Percentiles rank a stretch among this genome's conserved stretches.
These are phyloP conservation scores for Rhynchospora tenuis DNA, from an alignment of 176 grass and related monocot species.

Conservation along the genomic window DNA sequence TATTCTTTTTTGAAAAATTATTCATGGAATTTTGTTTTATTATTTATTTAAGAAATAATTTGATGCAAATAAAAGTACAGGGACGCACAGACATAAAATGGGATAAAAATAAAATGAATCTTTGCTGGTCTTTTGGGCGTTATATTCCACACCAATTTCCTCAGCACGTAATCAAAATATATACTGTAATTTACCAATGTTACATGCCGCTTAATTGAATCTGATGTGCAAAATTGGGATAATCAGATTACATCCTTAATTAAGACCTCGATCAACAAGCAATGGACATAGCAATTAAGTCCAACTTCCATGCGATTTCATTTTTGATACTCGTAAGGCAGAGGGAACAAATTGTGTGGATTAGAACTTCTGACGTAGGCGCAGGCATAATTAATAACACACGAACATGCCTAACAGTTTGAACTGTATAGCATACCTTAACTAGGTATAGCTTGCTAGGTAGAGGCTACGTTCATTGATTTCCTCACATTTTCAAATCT, in stretches of 20 bases:
- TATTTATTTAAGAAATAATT: neutral
- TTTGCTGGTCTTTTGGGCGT: neutral
- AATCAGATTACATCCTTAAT: neutral
- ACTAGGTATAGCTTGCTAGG: neutral
- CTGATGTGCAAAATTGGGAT: neutral
- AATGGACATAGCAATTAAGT: neutral
- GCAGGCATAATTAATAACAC: neutral
- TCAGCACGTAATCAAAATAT: neutral
- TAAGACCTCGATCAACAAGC: neutral
- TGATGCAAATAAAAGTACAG: neutral
- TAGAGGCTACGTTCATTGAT: neutral
- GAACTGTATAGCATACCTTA: neutral
- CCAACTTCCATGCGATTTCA: neutral
- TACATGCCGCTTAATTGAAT: neutral
- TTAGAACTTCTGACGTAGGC: neutral
- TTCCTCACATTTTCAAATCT: neutral
- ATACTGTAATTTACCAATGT: neutral
- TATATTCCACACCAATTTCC: neutral
- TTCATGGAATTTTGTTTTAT: too few relatives aligned
- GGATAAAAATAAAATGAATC: neutral
- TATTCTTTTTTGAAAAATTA: neutral
- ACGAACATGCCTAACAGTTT: slow-evolving; percentile 12
- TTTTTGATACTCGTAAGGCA: neutral
- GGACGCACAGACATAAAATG: neutral
- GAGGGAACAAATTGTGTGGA: neutral